phyloP scores from a whole-genome alignment of 306 rosid species.

The Cucurbita argyrosperma region DNA sequence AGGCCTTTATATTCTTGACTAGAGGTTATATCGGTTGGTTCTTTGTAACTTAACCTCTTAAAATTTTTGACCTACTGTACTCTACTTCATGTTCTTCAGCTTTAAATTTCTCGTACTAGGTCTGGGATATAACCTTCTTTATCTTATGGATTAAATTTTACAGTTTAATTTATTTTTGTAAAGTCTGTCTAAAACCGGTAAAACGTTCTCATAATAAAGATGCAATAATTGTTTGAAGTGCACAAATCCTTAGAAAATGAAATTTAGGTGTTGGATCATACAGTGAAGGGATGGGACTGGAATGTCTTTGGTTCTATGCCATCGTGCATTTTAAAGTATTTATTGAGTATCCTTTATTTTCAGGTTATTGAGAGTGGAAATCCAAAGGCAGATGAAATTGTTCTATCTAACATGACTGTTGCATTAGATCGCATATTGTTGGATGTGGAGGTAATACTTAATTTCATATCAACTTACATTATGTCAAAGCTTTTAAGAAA shows the following conservation, averaged over 20 bases:
- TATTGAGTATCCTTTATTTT: constrained; percentile 8
- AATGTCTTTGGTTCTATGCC: neutral
- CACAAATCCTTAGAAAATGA: neutral
- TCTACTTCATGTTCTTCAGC: neutral
- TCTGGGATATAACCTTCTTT: neutral
- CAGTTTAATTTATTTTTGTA: neutral
- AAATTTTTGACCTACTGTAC: neutral
- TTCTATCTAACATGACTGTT: constrained; percentile 68
- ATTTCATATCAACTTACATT: neutral
- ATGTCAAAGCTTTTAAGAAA: constrained; percentile 7
- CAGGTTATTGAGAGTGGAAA: constrained; percentile 66
- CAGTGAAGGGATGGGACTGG: neutral
- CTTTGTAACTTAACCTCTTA: neutral
- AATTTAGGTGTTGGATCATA: neutral
- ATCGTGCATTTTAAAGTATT: neutral
- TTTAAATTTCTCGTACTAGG: neutral
- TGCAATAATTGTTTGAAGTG: neutral
- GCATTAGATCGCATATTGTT: constrained; percentile 57
- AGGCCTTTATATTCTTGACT: neutral
- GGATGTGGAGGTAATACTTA: constrained; percentile 68
- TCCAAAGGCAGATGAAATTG: constrained; percentile 65
- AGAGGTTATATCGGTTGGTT: neutral
- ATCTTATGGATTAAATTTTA: neutral
- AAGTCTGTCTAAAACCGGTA: neutral
- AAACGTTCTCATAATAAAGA: neutral